phyloP scores from a whole-genome alignment of 305 asterid species.

The Fraxinus baroniana region DNA sequence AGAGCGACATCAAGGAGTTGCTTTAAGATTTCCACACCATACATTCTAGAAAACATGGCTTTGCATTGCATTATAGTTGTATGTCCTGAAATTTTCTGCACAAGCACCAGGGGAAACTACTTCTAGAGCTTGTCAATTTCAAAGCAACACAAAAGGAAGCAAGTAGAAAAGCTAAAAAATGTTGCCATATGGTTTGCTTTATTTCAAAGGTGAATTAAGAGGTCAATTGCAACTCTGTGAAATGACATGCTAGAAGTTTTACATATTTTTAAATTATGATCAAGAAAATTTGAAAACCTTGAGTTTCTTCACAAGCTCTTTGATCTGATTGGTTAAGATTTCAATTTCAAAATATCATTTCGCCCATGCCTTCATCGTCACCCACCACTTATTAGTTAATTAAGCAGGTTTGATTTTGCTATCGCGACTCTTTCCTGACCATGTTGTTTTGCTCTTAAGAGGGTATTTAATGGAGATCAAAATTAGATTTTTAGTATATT shows the following conservation, averaged over 20 bases:
- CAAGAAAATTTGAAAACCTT: not conserved
- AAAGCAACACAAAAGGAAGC: not conserved
- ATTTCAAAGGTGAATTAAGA: not conserved
- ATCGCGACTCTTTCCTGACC: not conserved
- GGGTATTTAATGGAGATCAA: no score
- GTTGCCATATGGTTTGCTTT: not conserved
- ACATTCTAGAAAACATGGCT: not conserved
- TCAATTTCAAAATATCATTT: not conserved
- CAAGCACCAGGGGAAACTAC: not conserved
- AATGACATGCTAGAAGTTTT: not conserved
- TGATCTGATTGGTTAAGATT: not conserved
- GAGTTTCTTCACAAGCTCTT: not conserved
- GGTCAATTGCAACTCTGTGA: not conserved
- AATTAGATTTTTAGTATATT: no score
- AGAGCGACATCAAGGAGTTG: no score
- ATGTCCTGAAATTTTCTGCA: not conserved
- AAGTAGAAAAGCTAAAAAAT: not conserved
- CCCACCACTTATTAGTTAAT: not conserved
- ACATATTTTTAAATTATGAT: not conserved
- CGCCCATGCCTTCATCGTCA: not conserved
- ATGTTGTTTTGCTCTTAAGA: not conserved
- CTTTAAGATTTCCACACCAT: not conserved
- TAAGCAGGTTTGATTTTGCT: no score
- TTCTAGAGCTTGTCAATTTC: not conserved
- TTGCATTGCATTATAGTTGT: not conserved